Base-by-base conservation (phyloP, 202 grass and related monocot species). In the Miscanthus sacchariflorus region DNA sequence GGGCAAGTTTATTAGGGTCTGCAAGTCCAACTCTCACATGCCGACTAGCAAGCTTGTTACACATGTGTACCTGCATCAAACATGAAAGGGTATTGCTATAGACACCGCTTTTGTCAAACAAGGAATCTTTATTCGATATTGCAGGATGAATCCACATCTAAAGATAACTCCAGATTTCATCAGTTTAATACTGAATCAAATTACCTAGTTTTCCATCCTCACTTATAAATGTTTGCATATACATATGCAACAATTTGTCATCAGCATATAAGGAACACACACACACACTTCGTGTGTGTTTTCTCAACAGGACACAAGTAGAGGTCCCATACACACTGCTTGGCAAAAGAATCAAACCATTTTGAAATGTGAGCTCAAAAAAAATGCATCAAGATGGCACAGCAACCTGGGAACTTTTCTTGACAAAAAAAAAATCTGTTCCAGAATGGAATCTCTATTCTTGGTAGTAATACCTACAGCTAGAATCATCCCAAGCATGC, bases 1-100 rank as follows among this genome's bases (percentile, higher is more conserved):
- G 93, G 38, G 81, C 89, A 79, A 96, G 91, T 90, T 95, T 95
- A 77, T 92, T 95, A 35, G 97, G 93, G 67, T 95, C 89, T 9
- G 94, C 94, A 93, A 99, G 92, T n/a, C 97, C 97, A 91, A 99
- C 97, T 91, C 97, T 95, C 74, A 99, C 93, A 90, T 99, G 97
- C 49, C 97, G 93, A 83, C 87, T 96, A 86, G 97, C 97, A 88
- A 99, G 97, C 86, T 99, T 99, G 90, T 99, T 99, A 80, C 97
- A 99, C 97, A 96, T 93, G 75, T 99, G 97, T 24, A 99, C 97
- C 97, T 99, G 90, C 45, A 91, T 82, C 35, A 67, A 81, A 28
- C 38, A 86, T 85, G 63, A 42, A 84, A 81, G 18, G 77, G 83
- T 8, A 67, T 59, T 14, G 67, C 68, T 12, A 50, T 39, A 76